Evolutionary conservation across 139 green algal genomes (phyloP).

Genomic region (Picochlorum sp.): DNA sequence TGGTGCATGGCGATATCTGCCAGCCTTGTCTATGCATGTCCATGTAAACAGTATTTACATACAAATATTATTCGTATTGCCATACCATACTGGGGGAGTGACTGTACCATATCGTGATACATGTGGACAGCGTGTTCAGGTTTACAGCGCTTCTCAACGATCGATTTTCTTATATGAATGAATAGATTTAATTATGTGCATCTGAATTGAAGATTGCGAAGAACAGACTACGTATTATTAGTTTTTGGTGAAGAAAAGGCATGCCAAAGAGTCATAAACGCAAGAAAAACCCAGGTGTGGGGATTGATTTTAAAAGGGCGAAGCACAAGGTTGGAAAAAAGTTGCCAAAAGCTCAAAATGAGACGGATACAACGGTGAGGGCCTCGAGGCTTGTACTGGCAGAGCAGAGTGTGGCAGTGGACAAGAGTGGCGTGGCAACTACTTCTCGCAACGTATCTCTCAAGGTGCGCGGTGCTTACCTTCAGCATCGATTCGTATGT

Average conservation of each 20-base stretch:
- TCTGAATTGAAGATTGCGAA: background rate
- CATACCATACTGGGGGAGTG: too few species aligned
- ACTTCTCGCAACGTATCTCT: slow-evolving; percentile 67
- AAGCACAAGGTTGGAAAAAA: slow-evolving; percentile 82
- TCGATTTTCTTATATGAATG: background rate
- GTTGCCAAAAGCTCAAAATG: slow-evolving; percentile 68
- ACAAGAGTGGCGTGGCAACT: slow-evolving; percentile 55
- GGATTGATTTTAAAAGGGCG: slow-evolving; percentile 74
- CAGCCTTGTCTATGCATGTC: too few species aligned
- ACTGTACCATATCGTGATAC: too few species aligned
- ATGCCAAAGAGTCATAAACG: slow-evolving; percentile 15
- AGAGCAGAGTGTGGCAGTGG: slow-evolving; percentile 43
- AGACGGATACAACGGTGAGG: slow-evolving; percentile 64
- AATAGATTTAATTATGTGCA: slow-evolving; percentile 4
- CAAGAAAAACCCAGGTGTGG: slow-evolving; percentile 23
- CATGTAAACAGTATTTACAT: too few species aligned
- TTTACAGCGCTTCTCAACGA: too few species aligned
- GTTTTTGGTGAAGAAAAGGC: background rate
- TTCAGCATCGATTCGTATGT: too few species aligned
- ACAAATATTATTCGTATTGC: too few species aligned
- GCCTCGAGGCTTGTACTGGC: slow-evolving; percentile 59
- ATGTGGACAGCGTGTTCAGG: too few species aligned
- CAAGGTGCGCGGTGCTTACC: slow-evolving; percentile 37
- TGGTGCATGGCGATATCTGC: too few species aligned
- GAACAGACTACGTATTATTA: background rate